These are phyloP conservation scores for Rosa chinensis DNA, from an alignment of 306 rosid species.

Conservation along the genomic window DNA sequence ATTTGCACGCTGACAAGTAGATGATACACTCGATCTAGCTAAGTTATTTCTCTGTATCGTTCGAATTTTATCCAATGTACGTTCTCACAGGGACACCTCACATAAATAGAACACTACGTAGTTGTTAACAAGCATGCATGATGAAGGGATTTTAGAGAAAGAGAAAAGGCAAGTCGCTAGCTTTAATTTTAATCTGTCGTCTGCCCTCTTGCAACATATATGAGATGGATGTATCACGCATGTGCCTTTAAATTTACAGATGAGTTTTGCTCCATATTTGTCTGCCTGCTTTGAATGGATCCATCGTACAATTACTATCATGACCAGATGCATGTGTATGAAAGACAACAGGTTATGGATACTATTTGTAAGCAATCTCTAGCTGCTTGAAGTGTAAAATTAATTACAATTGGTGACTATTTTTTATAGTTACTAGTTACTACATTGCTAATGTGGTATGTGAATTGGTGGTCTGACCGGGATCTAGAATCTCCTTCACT, in stretches of 20 bases:
- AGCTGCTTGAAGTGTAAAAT: neutral
- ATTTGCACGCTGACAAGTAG: no score
- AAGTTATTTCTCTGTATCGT: no score
- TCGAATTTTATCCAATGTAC: no score
- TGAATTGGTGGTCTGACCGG: neutral
- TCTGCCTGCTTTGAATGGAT: neutral
- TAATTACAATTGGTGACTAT: neutral
- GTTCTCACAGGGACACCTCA: no score
- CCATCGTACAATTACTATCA: neutral
- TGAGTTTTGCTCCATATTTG: neutral
- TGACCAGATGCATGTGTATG: neutral
- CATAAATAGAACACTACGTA: no score
- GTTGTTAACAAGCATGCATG: no score
- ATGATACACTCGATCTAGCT: no score
- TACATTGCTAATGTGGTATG: slow-evolving; percentile 1
- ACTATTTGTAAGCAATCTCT: neutral
- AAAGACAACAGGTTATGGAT: neutral
- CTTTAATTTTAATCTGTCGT: no score
- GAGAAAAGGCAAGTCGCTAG: no score
- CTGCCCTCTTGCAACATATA: no score
- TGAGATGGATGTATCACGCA: neutral
- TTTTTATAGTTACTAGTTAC: neutral
- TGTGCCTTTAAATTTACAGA: neutral
- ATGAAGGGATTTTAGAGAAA: no score
- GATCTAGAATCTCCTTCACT: slow-evolving; percentile 42